Percentiles rank a stretch among this genome's conserved stretches.
Evolutionary conservation across 2,329 filamentous ascomycete genomes (phyloP).

Genomic region (Penicillium hordei): DNA sequence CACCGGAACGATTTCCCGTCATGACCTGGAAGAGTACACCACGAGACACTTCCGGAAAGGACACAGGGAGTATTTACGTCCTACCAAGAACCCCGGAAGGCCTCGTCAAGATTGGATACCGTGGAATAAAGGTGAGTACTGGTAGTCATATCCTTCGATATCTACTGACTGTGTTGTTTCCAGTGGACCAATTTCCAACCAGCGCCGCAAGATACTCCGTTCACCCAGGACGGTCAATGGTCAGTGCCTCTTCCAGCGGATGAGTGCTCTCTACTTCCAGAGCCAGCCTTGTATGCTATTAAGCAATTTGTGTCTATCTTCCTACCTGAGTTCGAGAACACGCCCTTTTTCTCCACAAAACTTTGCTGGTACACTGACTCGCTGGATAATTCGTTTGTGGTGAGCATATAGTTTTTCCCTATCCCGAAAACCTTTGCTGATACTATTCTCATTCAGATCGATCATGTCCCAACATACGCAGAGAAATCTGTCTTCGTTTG

Average conservation of each 20-base stretch:
- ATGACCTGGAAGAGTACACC: conserved; percentile 35
- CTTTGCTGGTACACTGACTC: conserved; percentile 41
- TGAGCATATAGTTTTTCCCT: not conserved
- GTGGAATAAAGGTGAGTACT: conserved; percentile 27
- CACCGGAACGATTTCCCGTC: conserved; percentile 34
- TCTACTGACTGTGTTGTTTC: not conserved
- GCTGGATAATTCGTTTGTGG: conserved; percentile 36
- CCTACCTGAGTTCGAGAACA: conserved; percentile 28
- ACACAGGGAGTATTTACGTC: conserved; percentile 33
- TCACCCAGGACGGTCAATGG: conserved; percentile 34
- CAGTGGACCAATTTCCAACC: conserved; percentile 37
- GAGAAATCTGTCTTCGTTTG: conserved; percentile 36
- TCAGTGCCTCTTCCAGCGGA: conserved; percentile 30
- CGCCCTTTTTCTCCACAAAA: conserved; percentile 29
- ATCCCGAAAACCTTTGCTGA: not conserved
- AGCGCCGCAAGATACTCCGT: conserved; percentile 28
- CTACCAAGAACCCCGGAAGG: conserved; percentile 30
- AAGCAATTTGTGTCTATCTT: conserved; percentile 25
- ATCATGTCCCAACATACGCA: conserved; percentile 32
- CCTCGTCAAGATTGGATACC: conserved; percentile 32
- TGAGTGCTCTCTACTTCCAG: conserved; percentile 21
- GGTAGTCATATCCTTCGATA: not conserved
- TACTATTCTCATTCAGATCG: conserved; percentile 21
- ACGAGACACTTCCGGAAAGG: conserved; percentile 29
- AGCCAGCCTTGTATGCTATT: conserved; percentile 24